A percentile compares a stretch with the other conserved stretches of the same genome.
Evolutionary conservation across 805 yeast species (phyloP).

Genomic region (Candida loeiensis): DNA sequence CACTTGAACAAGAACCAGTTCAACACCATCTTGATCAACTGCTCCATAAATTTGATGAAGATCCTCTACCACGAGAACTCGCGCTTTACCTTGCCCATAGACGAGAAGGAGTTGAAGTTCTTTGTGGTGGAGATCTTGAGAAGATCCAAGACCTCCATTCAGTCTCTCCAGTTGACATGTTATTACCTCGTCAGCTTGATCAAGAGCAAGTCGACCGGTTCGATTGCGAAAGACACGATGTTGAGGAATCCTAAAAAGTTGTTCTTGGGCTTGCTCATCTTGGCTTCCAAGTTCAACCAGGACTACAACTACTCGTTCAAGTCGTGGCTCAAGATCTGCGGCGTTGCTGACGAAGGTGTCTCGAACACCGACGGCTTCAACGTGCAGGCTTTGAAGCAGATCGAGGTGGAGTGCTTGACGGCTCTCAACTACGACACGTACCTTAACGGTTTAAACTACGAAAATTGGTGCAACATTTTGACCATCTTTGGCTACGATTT

Average conservation of each 20-base stretch:
- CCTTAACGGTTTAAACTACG: slow-evolving; percentile 47
- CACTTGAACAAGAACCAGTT: slow-evolving; percentile 39
- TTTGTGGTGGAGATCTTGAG: slow-evolving; percentile 42
- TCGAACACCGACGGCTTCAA: slow-evolving; percentile 29
- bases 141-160: slow-evolving; percentile 56
- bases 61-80: slow-evolving; percentile 22
- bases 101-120: slow-evolving; percentile 18
- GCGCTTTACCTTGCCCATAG: slow-evolving; percentile 6
- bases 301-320: slow-evolving; percentile 67
- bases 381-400: slow-evolving; percentile 42
- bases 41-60: slow-evolving; percentile 33
- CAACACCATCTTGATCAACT: slow-evolving; percentile 36
- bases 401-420: slow-evolving; percentile 53
- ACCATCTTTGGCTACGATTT: slow-evolving; percentile 43
- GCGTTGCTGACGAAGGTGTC: slow-evolving; percentile 30
- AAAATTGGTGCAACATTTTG: slow-evolving; percentile 44
- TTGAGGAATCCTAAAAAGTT: slow-evolving; percentile 58
- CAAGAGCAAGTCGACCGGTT: slow-evolving; percentile 13
- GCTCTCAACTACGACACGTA: slow-evolving; percentile 56
- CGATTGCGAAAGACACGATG: slow-evolving; percentile 9
- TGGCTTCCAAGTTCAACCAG: slow-evolving; percentile 69
- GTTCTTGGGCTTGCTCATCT: slow-evolving; percentile 63
- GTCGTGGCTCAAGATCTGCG: slow-evolving; percentile 75
- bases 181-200: slow-evolving; percentile 56
- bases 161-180: slow-evolving; percentile 63